These are phyloP conservation scores for Diaporthe caulivora DNA, from an alignment of 2,329 filamentous ascomycete species.

Conservation along the genomic window DNA sequence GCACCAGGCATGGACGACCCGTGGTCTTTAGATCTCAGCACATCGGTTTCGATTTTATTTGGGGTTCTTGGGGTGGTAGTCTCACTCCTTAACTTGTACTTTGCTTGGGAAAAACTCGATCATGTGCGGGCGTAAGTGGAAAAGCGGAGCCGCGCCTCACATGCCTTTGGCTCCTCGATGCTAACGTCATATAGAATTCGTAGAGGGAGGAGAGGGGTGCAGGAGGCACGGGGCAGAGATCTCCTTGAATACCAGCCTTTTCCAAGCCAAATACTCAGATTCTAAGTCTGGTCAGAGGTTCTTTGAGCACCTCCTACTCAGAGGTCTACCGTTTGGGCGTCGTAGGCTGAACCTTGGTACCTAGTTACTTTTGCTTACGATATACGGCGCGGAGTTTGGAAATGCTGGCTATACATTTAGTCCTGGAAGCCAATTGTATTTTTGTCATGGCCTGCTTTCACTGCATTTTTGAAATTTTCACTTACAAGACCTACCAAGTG, in stretches of 20 bases:
- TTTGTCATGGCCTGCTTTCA: too few relatives aligned
- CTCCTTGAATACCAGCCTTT: neutral
- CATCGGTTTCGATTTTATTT: neutral
- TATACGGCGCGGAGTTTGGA: too few relatives aligned
- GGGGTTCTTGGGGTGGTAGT: neutral
- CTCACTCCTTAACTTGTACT: neutral
- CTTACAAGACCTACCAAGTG: too few relatives aligned
- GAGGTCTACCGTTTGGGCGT: neutral
- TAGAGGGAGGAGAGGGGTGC: neutral
- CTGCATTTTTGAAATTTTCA: neutral
- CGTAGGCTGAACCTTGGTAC: too few relatives aligned
- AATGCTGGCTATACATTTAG: too few relatives aligned
- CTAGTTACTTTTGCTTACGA: too few relatives aligned
- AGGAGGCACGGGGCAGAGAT: neutral
- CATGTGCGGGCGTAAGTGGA: conserved; percentile 5
- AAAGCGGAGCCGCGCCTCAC: neutral
- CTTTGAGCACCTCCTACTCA: neutral
- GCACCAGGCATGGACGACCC: neutral
- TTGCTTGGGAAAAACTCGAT: conserved; percentile 14
- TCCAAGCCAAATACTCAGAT: too few relatives aligned
- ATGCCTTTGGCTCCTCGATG: neutral
- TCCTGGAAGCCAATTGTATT: too few relatives aligned
- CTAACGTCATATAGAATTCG: neutral
- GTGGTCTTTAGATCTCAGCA: conserved; percentile 20
- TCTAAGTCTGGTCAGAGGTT: neutral